phyloP scores from a whole-genome alignment of 139 green algal species.

The Haematococcus lacustris region DNA sequence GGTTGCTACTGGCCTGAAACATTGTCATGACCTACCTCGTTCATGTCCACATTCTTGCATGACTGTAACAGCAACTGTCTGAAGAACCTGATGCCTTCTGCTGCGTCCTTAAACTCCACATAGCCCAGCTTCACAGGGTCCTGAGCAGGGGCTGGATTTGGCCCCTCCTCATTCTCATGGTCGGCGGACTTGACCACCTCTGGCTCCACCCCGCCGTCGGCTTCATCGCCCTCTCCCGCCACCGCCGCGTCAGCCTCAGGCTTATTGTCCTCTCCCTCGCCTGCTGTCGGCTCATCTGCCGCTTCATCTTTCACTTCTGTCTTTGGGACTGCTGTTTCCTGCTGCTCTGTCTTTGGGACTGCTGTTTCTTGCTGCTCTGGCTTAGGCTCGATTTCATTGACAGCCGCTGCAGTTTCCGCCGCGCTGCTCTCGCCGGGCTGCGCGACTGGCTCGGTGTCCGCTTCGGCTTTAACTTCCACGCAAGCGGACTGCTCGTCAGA shows the following conservation, averaged over 20 bases:
- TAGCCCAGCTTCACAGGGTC: slow-evolving; percentile 47
- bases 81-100: slow-evolving; percentile 36
- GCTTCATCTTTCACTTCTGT: slow-evolving; percentile 1
- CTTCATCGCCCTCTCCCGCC: background rate
- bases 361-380: background rate
- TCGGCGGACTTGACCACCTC: background rate
- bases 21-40: slow-evolving; percentile 41
- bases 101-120: slow-evolving; percentile 37
- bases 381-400: background rate
- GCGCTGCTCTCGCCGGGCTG: too few relatives aligned
- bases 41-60: slow-evolving; percentile 41
- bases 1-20: background rate
- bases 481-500: too few relatives aligned
- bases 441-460: too few relatives aligned
- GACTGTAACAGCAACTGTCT: slow-evolving; percentile 24
- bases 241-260: background rate
- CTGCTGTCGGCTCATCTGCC: background rate
- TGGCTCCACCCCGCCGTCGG: background rate
- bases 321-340: too few relatives aligned
- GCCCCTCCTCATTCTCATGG: background rate
- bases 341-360: background rate
- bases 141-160: too few relatives aligned
- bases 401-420: too few relatives aligned
- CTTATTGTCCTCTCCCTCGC: background rate
- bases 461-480: too few relatives aligned